Conservation (phyloP, 306 rosid species). For the Pyrus betulifolia region DNA sequence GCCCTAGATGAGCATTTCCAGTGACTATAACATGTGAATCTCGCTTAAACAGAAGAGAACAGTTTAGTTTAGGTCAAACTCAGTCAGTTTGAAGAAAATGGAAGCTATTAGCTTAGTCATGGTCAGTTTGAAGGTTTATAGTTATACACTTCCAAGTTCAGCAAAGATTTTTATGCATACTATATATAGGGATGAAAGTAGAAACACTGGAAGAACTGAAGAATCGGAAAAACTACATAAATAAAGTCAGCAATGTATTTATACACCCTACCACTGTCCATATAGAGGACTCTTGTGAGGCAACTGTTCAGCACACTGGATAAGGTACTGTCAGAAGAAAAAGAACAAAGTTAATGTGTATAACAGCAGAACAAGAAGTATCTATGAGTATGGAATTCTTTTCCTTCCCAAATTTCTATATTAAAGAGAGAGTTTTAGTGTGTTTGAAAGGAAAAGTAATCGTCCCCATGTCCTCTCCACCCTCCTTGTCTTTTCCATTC, state of each 20-base stretch:
- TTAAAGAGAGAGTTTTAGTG: neutral
- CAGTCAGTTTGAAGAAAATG: neutral
- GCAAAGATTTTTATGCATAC: neutral
- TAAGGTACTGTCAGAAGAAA: slow-evolving; percentile 59
- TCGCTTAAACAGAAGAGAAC: neutral
- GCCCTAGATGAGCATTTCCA: neutral
- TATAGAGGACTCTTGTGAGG: slow-evolving; percentile 89
- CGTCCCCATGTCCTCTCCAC: neutral
- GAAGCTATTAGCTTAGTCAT: neutral
- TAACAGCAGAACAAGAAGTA: neutral
- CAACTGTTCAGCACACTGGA: slow-evolving; percentile 72
- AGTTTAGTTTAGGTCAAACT: neutral
- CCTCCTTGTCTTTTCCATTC: neutral
- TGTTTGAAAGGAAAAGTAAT: neutral
- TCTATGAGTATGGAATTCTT: neutral
- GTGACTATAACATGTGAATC: neutral
- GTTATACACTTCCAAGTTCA: neutral
- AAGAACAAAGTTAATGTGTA: slow-evolving; percentile 9
- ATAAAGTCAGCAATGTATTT: neutral
- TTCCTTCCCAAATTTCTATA: neutral
- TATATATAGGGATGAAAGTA: neutral
- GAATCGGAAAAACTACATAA: neutral
- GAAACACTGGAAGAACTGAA: neutral
- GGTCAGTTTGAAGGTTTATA: neutral
- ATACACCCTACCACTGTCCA: slow-evolving; percentile 62